A percentile compares a stretch with the other conserved stretches of the same genome.
These are phyloP conservation scores for Niveomyces coronatus DNA, from an alignment of 2,329 filamentous ascomycete species.

Conservation along the genomic window DNA sequence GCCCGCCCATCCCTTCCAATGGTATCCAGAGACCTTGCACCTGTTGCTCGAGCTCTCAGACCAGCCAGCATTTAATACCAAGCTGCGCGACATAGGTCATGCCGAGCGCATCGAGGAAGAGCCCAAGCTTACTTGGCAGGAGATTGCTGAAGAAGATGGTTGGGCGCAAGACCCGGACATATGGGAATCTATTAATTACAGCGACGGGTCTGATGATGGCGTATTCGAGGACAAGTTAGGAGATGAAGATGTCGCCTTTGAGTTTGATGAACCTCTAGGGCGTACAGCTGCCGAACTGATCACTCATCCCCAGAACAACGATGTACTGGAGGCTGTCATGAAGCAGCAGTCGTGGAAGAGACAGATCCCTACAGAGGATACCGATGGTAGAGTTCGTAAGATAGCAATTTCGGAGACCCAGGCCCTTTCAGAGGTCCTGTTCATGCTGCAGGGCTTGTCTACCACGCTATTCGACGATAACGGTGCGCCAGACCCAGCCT, in stretches of 20 bases:
- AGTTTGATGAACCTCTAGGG: constrained; percentile 19
- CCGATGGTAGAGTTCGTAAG: constrained; percentile 25
- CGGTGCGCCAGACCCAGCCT: constrained; percentile 28
- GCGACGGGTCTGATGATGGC: constrained; percentile 51
- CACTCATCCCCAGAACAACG: constrained; percentile 23
- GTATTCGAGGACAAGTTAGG: constrained; percentile 24
- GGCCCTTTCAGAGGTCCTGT: constrained; percentile 64
- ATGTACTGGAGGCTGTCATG: constrained; percentile 21
- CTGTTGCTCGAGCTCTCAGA: constrained; percentile 75
- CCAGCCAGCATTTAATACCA: constrained; percentile 61
- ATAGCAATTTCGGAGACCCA: constrained; percentile 58
- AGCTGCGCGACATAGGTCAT: constrained; percentile 49
- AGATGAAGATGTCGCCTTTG: constrained; percentile 26
- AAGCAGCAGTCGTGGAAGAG: constrained; percentile 26
- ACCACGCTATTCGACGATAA: constrained; percentile 56
- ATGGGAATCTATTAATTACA: constrained; percentile 63
- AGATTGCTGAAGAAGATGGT: constrained; percentile 67
- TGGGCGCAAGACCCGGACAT: constrained; percentile 56
- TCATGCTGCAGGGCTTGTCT: constrained; percentile 72
- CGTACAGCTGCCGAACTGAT: constrained; percentile 24
- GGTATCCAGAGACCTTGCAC: constrained; percentile 69
- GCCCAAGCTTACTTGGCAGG: constrained; percentile 60
- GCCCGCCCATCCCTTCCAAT: constrained; percentile 42
- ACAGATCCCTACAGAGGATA: constrained; percentile 24
- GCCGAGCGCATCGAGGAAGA: constrained; percentile 30